phyloP scores from a whole-genome alignment of 768 basidiomycete genomes.

The Boletus subparvulus region DNA sequence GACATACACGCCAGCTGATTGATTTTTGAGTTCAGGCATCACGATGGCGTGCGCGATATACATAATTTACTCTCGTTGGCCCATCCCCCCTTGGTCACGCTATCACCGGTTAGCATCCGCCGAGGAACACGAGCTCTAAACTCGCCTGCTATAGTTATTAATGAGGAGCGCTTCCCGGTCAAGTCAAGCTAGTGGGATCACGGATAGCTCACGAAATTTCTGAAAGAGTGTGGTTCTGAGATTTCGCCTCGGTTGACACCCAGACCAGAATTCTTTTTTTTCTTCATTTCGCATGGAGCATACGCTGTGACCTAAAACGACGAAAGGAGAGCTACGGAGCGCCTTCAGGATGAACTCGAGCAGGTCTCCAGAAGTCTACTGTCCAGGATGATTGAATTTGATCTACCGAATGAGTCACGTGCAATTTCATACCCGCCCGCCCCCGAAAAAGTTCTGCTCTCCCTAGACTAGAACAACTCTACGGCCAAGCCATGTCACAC shows the following conservation, averaged over 20 bases:
- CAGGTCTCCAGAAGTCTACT: too few relatives aligned
- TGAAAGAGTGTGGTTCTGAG: background rate
- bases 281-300: background rate
- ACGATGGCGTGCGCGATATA: background rate
- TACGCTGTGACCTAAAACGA: background rate
- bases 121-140: background rate
- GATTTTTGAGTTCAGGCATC: background rate
- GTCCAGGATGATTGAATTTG: too few relatives aligned
- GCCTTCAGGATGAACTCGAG: background rate
- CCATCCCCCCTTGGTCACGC: background rate
- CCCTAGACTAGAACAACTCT: background rate
- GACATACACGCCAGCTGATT: background rate
- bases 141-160: background rate
- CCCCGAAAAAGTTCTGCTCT: constrained; percentile 1
- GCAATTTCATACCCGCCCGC: constrained; percentile 14
- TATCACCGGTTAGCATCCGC: background rate
- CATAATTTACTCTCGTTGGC: constrained; percentile 1
- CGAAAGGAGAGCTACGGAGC: background rate
- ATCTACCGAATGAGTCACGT: constrained; percentile 15
- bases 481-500: constrained; percentile 40
- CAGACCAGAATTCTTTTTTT: background rate
- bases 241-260: background rate
- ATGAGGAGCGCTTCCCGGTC: background rate
- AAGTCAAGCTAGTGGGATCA: background rate
- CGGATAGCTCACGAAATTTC: background rate